Evolutionary conservation across 2,329 filamentous ascomycete genomes (phyloP), one percentile per base, ranked within the genome.

Genomic region (Ustulina deusta): DNA sequence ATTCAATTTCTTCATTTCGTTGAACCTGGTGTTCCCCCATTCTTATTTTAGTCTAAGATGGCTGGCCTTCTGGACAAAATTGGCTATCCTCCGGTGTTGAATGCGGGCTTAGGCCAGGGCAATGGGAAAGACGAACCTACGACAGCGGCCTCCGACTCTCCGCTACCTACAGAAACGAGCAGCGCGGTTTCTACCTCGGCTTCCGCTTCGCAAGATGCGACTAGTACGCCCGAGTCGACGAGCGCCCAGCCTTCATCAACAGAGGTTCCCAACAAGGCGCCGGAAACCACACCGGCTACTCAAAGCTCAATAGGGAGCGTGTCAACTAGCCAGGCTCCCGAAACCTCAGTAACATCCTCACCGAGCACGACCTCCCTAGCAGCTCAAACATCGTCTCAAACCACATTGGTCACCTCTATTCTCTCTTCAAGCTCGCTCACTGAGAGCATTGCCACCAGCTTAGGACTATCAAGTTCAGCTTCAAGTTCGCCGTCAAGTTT

Each of bases 11-110:
- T 75, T 74, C 68, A 20, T 27, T 76, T 75, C 74, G 68, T 72
- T 69, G 73, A 68, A 76, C 74, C 75, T 74, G 75, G 75, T 70
- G 75, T 76, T 75, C 74, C 68, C 46, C 40, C 57, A 40, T 66
- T 73, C 36, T 62, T 65, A 44, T 65, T 71, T 59, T 64, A 38
- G 56, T 71, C 63, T 55, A 75, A 63, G 51, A 77, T 77, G 75
- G 74, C 75, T 67, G 75, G 75, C 70, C 74, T 73, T 73, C 62
- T 74, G 59, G 65, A 69, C 61, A 66, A 65, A 48, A 63, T 75
- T 64, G 74, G 73, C 27, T 61, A 67, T 68, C 52, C 61, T 66
- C 63, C 74, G 63, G 74, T 72, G n/a, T 52, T 68, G 65, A 36
- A 15, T 51, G 44, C 42, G 25, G 68, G 61, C 25, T 46, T 72